Evolutionary conservation across 2,329 filamentous ascomycete species (phyloP), one percentile per base, ranked within the genome.

Genomic region (Fusarium neocosmosporiellum): DNA sequence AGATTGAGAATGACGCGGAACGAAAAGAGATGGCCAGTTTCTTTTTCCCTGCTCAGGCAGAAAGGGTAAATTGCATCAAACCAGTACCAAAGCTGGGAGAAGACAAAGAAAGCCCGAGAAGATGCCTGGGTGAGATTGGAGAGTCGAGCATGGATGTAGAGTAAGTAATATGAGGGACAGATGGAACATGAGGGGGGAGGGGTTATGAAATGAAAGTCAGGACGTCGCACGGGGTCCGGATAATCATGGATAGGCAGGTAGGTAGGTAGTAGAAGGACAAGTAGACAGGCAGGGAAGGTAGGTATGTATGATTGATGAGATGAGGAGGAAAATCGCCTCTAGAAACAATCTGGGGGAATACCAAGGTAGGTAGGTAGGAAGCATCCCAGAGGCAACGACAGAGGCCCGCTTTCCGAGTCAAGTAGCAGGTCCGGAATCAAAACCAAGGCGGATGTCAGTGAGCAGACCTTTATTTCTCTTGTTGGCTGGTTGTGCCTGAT

Each of bases 361-460:
- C 46, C 46, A 20, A 53, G 18, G 46, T 31, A 53, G 27, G 24
- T 31, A 43, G 60, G n/a, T 11, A 50, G 27, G 43, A 29, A 62
- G 59, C 27, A 27, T 54, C 46, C 31, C 4, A 41, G n/a, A 41
- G 18, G 36, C 53, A 66, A 55, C 58, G 59, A 29, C 22, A 37
- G 61, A 57, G 64, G 58, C 54, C 71, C 58, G 60, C 54, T 71
- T 71, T 71, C 57, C 48, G 48, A 73, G 60, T 67, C 66, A 62
- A 67, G 63, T 10, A 55, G 34, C 54, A 24, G 31, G 36, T 22
- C 63, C 50, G 48, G 24, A 53, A 48, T 57, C 43, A 43, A 34
- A 55, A 54, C 58, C 34, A 57, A 36, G 53, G n/a, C n/a, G n/a
- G n/a, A 58, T 46, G 39, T 63, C 58, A 37, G 34, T 29, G 37